Evolutionary conservation across 2,329 filamentous ascomycete genomes (phyloP).

Genomic region (Colletotrichum sublineola): DNA sequence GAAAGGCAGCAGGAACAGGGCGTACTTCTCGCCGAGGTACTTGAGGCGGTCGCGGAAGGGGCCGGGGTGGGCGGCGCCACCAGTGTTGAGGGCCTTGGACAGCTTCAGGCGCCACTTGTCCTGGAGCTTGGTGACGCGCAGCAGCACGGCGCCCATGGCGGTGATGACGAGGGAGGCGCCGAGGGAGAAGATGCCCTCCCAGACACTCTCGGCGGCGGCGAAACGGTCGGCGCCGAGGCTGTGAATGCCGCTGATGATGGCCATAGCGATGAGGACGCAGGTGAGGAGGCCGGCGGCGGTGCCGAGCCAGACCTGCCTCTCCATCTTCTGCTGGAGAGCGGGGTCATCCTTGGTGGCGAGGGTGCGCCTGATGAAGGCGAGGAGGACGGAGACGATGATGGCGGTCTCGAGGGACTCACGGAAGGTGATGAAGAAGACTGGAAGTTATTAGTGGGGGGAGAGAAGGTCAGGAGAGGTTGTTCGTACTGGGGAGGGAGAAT

Average conservation of each 20-base stretch:
- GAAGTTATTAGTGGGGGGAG: not conserved
- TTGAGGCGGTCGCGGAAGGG: constrained; percentile 36
- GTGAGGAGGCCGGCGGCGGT: constrained; percentile 40
- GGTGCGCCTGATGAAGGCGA: constrained; percentile 76
- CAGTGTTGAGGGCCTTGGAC: constrained; percentile 61
- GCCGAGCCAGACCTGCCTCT: constrained; percentile 72
- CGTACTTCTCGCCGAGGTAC: constrained; percentile 71
- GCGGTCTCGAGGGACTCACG: constrained; percentile 75
- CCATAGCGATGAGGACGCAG: constrained; percentile 42
- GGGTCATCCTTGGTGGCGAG: constrained; percentile 67
- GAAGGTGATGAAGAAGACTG: constrained; percentile 79
- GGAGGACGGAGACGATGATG: constrained; percentile 75
- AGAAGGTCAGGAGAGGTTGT: not conserved
- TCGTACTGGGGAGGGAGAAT: constrained; percentile 42
- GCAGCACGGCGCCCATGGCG: constrained; percentile 73
- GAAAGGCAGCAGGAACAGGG: constrained; percentile 83
- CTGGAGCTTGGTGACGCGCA: constrained; percentile 75
- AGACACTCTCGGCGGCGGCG: constrained; percentile 71
- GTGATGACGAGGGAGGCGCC: constrained; percentile 74
- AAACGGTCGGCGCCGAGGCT: constrained; percentile 69
- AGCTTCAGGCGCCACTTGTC: constrained; percentile 78
- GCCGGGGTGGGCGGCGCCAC: constrained; percentile 5
- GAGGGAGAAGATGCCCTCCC: constrained; percentile 74
- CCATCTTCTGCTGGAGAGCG: constrained; percentile 66
- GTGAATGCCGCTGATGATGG: constrained; percentile 55